Base-by-base conservation (phyloP, 106 monocot species). In the Posidonia australis region DNA sequence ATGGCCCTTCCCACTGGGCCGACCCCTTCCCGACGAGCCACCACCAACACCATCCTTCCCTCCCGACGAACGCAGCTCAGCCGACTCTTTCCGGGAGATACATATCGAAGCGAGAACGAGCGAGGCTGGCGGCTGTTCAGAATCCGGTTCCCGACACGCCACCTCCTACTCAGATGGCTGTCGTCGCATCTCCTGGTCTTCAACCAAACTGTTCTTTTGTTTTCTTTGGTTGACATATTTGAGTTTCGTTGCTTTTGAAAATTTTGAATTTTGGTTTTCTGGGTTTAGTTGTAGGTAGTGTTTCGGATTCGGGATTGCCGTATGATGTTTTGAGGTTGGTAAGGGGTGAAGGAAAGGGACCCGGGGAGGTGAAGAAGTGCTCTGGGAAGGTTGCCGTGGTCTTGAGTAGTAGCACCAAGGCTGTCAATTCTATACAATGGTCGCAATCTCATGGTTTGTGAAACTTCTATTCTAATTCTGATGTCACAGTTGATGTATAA, bases 361-460 rank as follows among this genome's bases (percentile, higher is more conserved):
- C 31, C 67, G 44, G 41, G 31, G 68, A 57, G 47, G 59, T 48
- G 13, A 62, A 46, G 4, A 73, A 71, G 46, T 22, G 65, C 25
- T 60, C 69, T 31, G 78, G 63, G 45, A 82, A 55, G 30, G 47
- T 64, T 13, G 56, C 82, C 64, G 64, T 85, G 54, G 60, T 54
- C 10, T 72, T 98, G 25, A 64, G 24, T 10, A 79, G 85, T n/a
- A 90, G 86, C 57, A 58, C 23, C 25, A 85, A 81, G 44, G 83
- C 87, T 68, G 78, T 87, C 72, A 98, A 98, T 83, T 67, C 82
- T 36, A 55, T 98, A 60, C 82, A 90, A 22, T 98, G 96, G 96
- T 98, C 90, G 5, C 66, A 48, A 7, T 91, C 28, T 63, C 80
- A 98, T 68, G 80, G 90, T 87, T 28, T 74, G 84, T 81, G 7